Evolutionary conservation across 1,139 yeast genomes (phyloP).

Genomic region (Geotrichum macrosporum): DNA sequence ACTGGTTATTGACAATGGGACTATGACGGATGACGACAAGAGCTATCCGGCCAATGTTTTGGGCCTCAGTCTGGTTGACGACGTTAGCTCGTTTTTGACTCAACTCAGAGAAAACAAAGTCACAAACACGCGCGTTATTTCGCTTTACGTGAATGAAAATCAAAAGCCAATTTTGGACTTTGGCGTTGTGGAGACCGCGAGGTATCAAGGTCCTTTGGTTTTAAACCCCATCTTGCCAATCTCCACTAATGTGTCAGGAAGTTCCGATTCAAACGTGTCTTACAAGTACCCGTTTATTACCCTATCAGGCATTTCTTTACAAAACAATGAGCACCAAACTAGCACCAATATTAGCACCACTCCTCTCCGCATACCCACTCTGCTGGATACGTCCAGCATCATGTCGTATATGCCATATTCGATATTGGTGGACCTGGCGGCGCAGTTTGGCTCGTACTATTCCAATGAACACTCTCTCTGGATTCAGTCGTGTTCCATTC

Average conservation of each 20-base stretch:
- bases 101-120: constrained; percentile 13
- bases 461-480: constrained; percentile 50
- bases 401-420: constrained; percentile 56
- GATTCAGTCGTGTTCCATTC: constrained; percentile 61
- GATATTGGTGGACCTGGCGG: constrained; percentile 59
- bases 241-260: constrained; percentile 21
- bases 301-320: constrained; percentile 50
- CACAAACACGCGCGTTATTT: constrained; percentile 22
- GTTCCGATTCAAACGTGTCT: constrained; percentile 39
- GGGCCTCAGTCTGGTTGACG: constrained; percentile 25
- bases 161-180: constrained; percentile 23
- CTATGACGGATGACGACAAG: background rate
- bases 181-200: constrained; percentile 28
- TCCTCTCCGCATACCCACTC: constrained; percentile 45
- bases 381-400: constrained; percentile 57
- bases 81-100: constrained; percentile 18
- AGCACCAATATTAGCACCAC: constrained; percentile 11
- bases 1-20: constrained; percentile 4
- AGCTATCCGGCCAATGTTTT: constrained; percentile 25
- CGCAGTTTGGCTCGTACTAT: constrained; percentile 70
- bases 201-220: constrained; percentile 24
- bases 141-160: constrained; percentile 21
- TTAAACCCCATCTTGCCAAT: constrained; percentile 25
- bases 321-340: constrained; percentile 36
- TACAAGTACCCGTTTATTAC: constrained; percentile 50